A percentile compares a stretch with the other conserved stretches of the same genome.
These are phyloP conservation scores for Ustilago hordei DNA, from an alignment of 1,284 basidiomycete genomes.

Conservation along the genomic window DNA sequence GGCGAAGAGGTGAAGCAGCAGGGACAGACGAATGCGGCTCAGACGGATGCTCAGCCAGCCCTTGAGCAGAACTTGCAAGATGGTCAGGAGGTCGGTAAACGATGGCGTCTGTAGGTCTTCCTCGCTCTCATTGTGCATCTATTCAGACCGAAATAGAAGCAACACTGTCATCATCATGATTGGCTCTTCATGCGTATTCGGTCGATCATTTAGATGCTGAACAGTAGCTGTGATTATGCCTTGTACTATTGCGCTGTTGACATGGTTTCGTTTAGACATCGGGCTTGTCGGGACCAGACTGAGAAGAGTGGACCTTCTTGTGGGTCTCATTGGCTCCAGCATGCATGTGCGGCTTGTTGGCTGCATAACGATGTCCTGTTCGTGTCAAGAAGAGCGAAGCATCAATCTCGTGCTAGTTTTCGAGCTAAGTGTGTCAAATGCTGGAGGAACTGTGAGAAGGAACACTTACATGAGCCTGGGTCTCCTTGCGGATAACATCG, in stretches of 20 bases:
- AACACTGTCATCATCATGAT: background rate
- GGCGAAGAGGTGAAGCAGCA: background rate
- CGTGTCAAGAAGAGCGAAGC: background rate
- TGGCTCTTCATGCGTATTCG: background rate
- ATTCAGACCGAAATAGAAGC: background rate
- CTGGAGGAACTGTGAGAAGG: background rate
- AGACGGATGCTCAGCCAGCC: slow-evolving; percentile 4
- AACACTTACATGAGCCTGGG: slow-evolving; percentile 33
- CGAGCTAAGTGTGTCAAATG: too few relatives aligned
- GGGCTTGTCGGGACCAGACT: slow-evolving; percentile 38
- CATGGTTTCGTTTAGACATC: slow-evolving; percentile 10
- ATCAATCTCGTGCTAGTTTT: slow-evolving; percentile 1
- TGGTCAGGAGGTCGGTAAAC: slow-evolving; percentile 41
- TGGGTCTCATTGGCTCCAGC: slow-evolving; percentile 35
- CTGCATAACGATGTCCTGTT: slow-evolving; percentile 44
- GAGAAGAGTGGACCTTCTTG: slow-evolving; percentile 32
- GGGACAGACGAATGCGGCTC: background rate
- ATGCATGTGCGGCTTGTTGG: slow-evolving; percentile 39
- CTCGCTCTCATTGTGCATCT: background rate
- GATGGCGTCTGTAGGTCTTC: slow-evolving; percentile 36
- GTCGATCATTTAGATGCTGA: too few relatives aligned
- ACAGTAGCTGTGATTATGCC: background rate
- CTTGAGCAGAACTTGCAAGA: slow-evolving; percentile 17
- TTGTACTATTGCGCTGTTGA: background rate
- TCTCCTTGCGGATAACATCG: slow-evolving; percentile 24